Evolutionary conservation across 129 eudicot genomes (phyloP).

Genomic region (Flaveria ramosissima): DNA sequence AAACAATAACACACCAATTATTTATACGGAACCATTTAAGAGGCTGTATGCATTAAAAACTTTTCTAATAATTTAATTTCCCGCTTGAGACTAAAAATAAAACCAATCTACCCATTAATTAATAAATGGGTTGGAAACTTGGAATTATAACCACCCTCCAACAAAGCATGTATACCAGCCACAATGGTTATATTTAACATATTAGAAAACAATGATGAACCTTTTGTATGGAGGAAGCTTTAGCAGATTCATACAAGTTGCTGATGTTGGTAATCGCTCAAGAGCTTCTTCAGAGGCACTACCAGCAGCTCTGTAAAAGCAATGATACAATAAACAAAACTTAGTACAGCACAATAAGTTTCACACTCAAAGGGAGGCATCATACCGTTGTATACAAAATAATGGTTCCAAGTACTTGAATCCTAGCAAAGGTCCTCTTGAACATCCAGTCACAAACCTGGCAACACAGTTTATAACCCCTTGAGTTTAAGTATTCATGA

Average conservation of each 20-base stretch:
- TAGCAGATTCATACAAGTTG: slow-evolving; percentile 97
- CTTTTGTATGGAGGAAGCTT: slow-evolving; percentile 97
- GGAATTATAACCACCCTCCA: background rate
- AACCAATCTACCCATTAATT: background rate
- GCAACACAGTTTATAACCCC: background rate
- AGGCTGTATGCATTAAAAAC: background rate
- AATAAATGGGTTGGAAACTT: background rate
- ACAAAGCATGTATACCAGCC: background rate
- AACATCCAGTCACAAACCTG: slow-evolving; percentile 97
- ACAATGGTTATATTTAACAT: background rate
- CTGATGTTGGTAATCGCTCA: slow-evolving; percentile 91
- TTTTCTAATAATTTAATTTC: background rate
- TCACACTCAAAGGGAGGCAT: background rate
- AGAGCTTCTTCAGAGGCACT: slow-evolving; percentile 89
- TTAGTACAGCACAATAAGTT: background rate
- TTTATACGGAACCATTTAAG: background rate
- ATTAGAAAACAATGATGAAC: slow-evolving; percentile 39
- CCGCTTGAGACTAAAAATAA: background rate
- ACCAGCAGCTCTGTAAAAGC: slow-evolving; percentile 73
- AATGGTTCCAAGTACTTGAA: slow-evolving; percentile 88
- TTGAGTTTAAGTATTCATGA: background rate
- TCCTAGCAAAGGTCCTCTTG: slow-evolving; percentile 98
- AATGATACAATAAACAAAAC: background rate
- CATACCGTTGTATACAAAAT: slow-evolving; percentile 89
- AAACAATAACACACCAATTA: background rate